Percentiles rank a stretch among this genome's conserved stretches.
Conservation (phyloP, 192 early-diverging fungal genomes). For the Coemansia biformis region DNA sequence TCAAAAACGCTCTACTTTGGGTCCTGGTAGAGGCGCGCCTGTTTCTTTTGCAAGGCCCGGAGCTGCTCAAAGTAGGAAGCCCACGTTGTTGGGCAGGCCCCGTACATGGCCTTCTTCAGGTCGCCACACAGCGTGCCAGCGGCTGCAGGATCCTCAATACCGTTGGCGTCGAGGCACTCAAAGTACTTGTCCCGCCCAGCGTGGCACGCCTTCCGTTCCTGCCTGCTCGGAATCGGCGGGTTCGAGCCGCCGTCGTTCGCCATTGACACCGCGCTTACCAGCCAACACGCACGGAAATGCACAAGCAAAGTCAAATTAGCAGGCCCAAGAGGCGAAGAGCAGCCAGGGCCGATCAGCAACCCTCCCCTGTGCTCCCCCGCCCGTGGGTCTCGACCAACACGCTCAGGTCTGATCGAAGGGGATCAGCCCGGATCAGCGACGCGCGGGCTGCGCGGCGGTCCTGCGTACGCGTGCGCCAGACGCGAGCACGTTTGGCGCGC, state of each 20-base stretch:
- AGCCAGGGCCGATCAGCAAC: too few species aligned
- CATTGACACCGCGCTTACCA: too few species aligned
- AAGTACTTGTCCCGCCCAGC: slow-evolving; percentile 73
- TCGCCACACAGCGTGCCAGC: slow-evolving; percentile 42
- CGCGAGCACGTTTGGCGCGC: too few species aligned
- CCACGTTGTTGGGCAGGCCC: slow-evolving; percentile 32
- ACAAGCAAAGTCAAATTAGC: too few species aligned
- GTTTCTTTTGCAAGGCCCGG: slow-evolving; percentile 19
- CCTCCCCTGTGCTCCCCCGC: too few species aligned
- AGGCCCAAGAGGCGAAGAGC: too few species aligned
- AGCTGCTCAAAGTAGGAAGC: slow-evolving; percentile 39
- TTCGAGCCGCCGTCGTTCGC: slow-evolving; percentile 1
- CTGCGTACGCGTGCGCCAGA: too few species aligned
- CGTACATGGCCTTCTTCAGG: slow-evolving; percentile 34
- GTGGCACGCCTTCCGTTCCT: slow-evolving; percentile 71
- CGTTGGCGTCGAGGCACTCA: slow-evolving; percentile 63
- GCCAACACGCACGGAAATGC: neutral
- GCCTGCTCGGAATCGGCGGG: slow-evolving; percentile 52
- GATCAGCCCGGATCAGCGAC: too few species aligned
- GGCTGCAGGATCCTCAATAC: slow-evolving; percentile 53
- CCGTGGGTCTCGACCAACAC: too few species aligned
- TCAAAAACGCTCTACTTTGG: too few species aligned
- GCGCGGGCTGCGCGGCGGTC: too few species aligned
- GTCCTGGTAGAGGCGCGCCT: slow-evolving; percentile 16
- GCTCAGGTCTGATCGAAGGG: too few species aligned